Base-by-base conservation (phyloP, 2,329 filamentous ascomycete genomes). In the Aureobasidium sp. region DNA sequence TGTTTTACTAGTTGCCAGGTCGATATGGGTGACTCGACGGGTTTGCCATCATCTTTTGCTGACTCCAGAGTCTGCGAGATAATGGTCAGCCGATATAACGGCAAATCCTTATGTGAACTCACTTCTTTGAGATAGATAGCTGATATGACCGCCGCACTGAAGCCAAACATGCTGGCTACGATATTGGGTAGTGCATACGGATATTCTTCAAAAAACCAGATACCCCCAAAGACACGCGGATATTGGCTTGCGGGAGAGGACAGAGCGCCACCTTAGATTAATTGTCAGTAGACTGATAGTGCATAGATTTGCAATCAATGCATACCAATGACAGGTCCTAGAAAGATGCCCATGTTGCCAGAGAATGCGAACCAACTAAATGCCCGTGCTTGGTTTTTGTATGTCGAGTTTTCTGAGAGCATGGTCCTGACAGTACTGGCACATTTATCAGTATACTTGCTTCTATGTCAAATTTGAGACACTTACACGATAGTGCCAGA, bases 281-380 rank as follows among this genome's bases (percentile, higher is more conserved):
- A 19, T 5, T 15, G 12, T 60, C 17, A 60, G 57, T n/a, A 5
- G n/a, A n/a, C 19, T n/a, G 1, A 1, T 39, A 14, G 5, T n/a
- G 2, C 5, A 1, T 4, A 48, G 19, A 39, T 44, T 11, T 12
- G 9, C 2, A 19, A 12, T 11, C 27, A 33, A 27, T 40, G 15
- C 67, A 49, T 64, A 76, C 76, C 78, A 22, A 91, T 69, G 9
- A 90, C 68, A 2, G 89, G 88, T 0, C 89, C 90, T 1, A 90
- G 33, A 62, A 90, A 85, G 48, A 93, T 85, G 4, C 90, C 90
- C 9, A 92, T 24, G 66, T 93, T 93, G 5, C 85, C 84, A 0
- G 82, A 78, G 69, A 93, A 90, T 11, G 88, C 87, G 70, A 92
- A 92, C 78, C 85, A 88, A 68, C 86, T 86, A 69, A 92, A 94